A percentile compares a stretch with the other conserved stretches of the same genome.
Evolutionary conservation across 2,329 filamentous ascomycete genomes (phyloP).

Genomic region (Xylariaceae sp.): DNA sequence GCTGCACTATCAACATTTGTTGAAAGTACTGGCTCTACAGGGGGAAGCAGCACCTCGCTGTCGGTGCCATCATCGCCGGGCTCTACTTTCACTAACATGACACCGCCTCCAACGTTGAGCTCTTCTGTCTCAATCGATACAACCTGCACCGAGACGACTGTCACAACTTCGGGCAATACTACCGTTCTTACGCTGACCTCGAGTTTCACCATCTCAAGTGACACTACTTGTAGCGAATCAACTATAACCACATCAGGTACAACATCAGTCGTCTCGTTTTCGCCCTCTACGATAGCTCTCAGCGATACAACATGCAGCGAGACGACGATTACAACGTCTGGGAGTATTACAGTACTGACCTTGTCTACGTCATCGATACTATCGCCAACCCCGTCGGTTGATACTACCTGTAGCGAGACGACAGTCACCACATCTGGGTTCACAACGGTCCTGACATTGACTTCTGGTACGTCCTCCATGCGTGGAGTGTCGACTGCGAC

Average conservation of each 20-base stretch:
- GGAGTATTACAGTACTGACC: constrained; percentile 5
- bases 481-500: neutral
- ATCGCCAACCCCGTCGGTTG: neutral
- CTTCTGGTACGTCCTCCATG: constrained; percentile 3
- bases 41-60: too few species aligned
- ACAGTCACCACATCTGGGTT: constrained; percentile 10
- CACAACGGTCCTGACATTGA: constrained; percentile 5
- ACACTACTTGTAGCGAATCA: constrained; percentile 16
- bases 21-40: too few species aligned
- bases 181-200: constrained; percentile 3
- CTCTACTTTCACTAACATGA: neutral
- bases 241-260: constrained; percentile 12
- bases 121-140: constrained; percentile 10
- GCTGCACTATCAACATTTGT: too few species aligned
- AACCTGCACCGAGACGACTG: constrained; percentile 16
- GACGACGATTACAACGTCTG: constrained; percentile 1
- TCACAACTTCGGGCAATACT: constrained; percentile 11
- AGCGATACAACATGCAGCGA: constrained; percentile 4
- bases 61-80: too few species aligned
- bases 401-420: constrained; percentile 16
- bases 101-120: constrained; percentile 6
- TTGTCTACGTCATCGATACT: neutral
- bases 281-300: neutral
- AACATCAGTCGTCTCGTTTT: constrained; percentile 7
- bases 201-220: neutral